Evolutionary conservation across 495 filamentous ascomycete species (phyloP).

Genomic region (Lepraria neglecta): DNA sequence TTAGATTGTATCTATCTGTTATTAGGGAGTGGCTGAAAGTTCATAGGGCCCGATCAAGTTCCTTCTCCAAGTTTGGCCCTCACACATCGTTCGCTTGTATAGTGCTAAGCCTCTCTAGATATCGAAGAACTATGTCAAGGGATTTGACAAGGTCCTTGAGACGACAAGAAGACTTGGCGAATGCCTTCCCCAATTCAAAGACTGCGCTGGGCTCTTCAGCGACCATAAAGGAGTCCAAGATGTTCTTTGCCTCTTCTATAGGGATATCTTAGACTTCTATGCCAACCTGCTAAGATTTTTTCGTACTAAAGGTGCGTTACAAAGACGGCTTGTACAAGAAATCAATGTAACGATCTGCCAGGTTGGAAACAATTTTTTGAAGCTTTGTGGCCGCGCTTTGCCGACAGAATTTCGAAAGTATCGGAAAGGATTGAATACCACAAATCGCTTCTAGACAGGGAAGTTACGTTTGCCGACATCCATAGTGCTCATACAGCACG

Average conservation of each 20-base stretch:
- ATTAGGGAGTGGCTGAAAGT: neutral
- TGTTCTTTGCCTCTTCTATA: constrained; percentile 12
- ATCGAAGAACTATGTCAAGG: constrained; percentile 8
- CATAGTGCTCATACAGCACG: constrained; percentile 3
- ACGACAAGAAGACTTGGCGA: constrained; percentile 8
- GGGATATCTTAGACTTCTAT: constrained; percentile 17
- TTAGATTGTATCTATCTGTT: neutral
- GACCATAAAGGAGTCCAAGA: constrained; percentile 7
- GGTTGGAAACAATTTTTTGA: constrained; percentile 10
- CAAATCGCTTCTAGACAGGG: constrained; percentile 7
- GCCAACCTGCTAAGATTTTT: constrained; percentile 3
- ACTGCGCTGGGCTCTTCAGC: constrained; percentile 1
- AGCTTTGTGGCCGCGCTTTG: constrained; percentile 13
- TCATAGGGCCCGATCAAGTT: constrained; percentile 10
- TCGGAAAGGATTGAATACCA: constrained; percentile 5
- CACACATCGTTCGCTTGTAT: neutral
- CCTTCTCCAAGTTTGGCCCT: constrained; percentile 5
- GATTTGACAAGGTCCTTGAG: constrained; percentile 10
- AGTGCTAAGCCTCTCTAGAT: constrained; percentile 2
- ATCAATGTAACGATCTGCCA: neutral
- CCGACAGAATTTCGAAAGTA: constrained; percentile 1
- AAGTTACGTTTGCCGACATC: constrained; percentile 12
- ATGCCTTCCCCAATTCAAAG: constrained; percentile 15
- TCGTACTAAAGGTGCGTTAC: constrained; percentile 3
- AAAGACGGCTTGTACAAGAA: neutral